Base-by-base conservation (phyloP, 768 basidiomycete species). In the Amanita subjunquillea region DNA sequence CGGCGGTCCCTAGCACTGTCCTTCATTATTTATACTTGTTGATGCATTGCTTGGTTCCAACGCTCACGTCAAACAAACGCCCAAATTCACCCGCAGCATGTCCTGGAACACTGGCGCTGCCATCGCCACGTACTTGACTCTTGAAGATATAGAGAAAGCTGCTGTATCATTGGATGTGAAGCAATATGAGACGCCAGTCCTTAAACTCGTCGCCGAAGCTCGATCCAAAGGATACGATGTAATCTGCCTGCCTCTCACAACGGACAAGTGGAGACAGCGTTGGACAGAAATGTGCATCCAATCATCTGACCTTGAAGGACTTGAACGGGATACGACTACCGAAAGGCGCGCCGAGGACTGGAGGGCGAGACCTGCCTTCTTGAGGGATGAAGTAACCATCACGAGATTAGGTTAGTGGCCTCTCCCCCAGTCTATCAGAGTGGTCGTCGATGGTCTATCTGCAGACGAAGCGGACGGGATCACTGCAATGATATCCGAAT, bases 281-380 rank as follows among this genome's bases (percentile, higher is more conserved):
- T 99, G 96, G 95, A 75, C 78, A 57, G 72, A 81, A 50, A 91
- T 98, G 80, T 99, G 96, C 67, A 71, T 91, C 56, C 66, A 87
- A 53, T 74, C 80, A 2, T 66, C 72, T 12, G 69, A 71, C 1
- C 59, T 64, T n/a, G 62, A 52, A 57, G 66, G 70, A 45, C 66
- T 76, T 55, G 65, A 68, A 42, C 66, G 61, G 37, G 65, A 70
- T 30, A 63, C 67, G 52, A 69, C 62, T 32, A 73, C 76, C 8
- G 82, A 85, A 60, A 73, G 71, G 62, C 74, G 71, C 34, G 91
- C 92, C 2, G 96, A 99, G 68, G 69, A 70, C 13, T 99, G 96
- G 96, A 78, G 96, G 61, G 75, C 80, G 50, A 79, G 80, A 20
- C 92, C 91, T 27, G 81, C 74, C 37, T 94, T 97, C 65, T 64